These are phyloP conservation scores for Annulohypoxylon moriforme DNA, from an alignment of 495 filamentous ascomycete species.

Conservation along the genomic window DNA sequence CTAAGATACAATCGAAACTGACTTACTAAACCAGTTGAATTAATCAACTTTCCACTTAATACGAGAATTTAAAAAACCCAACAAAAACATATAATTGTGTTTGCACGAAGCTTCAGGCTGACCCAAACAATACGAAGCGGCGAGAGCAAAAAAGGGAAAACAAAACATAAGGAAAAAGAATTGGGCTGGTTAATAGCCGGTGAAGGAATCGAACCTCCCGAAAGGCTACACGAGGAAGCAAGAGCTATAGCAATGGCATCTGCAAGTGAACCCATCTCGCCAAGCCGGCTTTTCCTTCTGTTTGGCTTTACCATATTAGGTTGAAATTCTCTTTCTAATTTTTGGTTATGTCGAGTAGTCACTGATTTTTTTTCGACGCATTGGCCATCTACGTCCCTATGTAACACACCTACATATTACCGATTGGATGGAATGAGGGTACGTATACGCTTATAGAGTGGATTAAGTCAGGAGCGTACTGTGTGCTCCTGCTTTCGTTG, in stretches of 20 bases:
- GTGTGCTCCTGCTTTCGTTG: not conserved
- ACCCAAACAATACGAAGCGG: not conserved
- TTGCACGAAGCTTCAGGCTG: not conserved
- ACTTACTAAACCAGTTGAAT: not conserved
- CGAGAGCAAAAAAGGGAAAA: not conserved
- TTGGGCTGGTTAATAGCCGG: not conserved
- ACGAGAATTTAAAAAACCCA: not conserved
- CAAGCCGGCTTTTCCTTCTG: not conserved
- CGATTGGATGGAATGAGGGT: not conserved
- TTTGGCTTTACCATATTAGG: not conserved
- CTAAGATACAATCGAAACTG: no score
- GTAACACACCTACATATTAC: not conserved
- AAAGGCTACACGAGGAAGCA: not conserved
- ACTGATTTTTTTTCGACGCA: not conserved
- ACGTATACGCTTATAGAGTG: not conserved
- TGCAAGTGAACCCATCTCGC: not conserved
- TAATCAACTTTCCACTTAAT: not conserved
- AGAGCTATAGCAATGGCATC: not conserved
- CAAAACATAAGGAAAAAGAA: not conserved
- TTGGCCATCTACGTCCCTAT: not conserved
- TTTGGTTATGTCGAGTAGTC: not conserved
- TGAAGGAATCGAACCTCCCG: not conserved
- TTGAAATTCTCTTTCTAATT: not conserved
- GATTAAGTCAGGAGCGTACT: not conserved
- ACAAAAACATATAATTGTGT: not conserved